phyloP scores from a whole-genome alignment of 164 flowering plant genomes.

The Magnolia changhungtana region DNA sequence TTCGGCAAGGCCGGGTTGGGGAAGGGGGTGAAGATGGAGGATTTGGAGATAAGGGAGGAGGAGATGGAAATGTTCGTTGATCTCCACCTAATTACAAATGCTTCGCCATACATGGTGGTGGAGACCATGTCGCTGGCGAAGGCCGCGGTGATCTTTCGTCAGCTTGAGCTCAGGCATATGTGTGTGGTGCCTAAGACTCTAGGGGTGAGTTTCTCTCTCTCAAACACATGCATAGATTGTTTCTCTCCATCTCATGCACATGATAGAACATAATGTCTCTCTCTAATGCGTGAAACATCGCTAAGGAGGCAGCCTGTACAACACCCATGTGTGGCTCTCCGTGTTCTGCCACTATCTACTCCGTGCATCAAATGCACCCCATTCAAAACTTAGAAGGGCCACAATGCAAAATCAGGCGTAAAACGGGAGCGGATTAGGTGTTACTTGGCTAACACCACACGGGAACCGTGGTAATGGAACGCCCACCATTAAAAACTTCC shows the following conservation, averaged over 20 bases:
- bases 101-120: conserved; percentile 82
- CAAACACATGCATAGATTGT: neutral
- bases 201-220: conserved; percentile 43
- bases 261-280: neutral
- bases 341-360: too few species aligned
- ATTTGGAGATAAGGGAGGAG: conserved; percentile 55
- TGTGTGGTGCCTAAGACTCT: conserved; percentile 87
- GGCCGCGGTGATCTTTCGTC: conserved; percentile 79
- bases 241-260: neutral
- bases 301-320: too few species aligned
- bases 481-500: too few species aligned
- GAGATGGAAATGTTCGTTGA: conserved; percentile 94
- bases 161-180: conserved; percentile 81
- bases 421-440: too few species aligned
- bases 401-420: too few species aligned
- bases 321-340: too few species aligned
- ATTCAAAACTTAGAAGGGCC: too few species aligned
- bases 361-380: too few species aligned
- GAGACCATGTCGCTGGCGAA: conserved; percentile 96
- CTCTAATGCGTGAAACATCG: neutral
- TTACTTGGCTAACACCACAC: too few species aligned
- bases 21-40: conserved; percentile 76
- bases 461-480: too few species aligned
- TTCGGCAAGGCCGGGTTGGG: conserved; percentile 92
- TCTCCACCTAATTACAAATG: conserved; percentile 81